Percentiles rank a stretch among this genome's conserved stretches.
Conservation (phyloP, 345 rosid species). For the Populus nigra region DNA sequence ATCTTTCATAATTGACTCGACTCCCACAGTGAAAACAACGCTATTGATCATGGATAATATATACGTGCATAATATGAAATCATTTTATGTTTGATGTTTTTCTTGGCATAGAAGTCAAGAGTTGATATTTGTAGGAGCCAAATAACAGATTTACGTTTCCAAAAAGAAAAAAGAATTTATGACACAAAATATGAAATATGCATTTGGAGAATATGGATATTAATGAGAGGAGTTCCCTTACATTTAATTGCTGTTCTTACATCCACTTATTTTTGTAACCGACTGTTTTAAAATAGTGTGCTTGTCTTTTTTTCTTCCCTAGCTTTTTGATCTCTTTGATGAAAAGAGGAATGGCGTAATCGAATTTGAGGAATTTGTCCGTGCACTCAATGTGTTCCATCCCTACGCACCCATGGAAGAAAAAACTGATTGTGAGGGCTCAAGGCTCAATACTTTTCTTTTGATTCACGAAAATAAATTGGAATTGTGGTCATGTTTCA, state of each 20-base stretch:
- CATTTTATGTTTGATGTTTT: background rate
- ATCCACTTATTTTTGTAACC: background rate
- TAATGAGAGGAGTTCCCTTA: background rate
- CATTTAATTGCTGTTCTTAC: background rate
- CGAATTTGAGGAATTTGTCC: slow-evolving; percentile 84
- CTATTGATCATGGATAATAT: too few species aligned
- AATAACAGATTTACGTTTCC: too few species aligned
- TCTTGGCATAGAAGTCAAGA: too few species aligned
- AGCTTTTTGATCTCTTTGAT: slow-evolving; percentile 84
- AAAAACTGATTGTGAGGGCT: slow-evolving; percentile 73
- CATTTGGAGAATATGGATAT: background rate
- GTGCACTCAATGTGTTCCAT: slow-evolving; percentile 71
- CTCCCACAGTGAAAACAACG: too few species aligned
- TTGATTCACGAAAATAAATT: background rate
- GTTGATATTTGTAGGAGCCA: too few species aligned
- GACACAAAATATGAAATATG: background rate
- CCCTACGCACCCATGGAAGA: slow-evolving; percentile 67
- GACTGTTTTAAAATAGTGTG: background rate
- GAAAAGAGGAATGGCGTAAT: slow-evolving; percentile 85
- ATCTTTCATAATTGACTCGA: too few species aligned
- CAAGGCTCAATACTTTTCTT: slow-evolving; percentile 2
- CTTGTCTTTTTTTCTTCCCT: background rate
- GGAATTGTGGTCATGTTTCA: background rate
- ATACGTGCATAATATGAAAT: background rate
- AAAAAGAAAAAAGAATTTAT: background rate